Conservation (phyloP, 1,284 basidiomycete genomes). For the Trametes polyzona region DNA sequence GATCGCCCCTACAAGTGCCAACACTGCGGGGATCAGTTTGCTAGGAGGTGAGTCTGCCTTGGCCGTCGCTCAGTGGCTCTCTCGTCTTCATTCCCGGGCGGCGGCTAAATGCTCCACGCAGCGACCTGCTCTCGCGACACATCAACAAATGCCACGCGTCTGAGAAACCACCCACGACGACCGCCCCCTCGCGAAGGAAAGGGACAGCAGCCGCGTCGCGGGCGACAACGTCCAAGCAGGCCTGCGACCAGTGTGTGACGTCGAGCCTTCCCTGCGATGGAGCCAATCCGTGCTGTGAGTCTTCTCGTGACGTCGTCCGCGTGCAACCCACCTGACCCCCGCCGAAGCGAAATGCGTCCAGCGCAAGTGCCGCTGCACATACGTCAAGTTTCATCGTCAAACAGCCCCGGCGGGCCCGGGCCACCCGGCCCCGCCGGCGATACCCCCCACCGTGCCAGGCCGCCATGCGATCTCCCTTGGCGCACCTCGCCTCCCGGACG, state of each 20-base stretch:
- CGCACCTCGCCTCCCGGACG: constrained; percentile 37
- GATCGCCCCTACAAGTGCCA: constrained; percentile 91
- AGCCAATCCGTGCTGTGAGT: constrained; percentile 78
- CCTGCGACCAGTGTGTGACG: constrained; percentile 87
- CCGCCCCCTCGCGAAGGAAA: constrained; percentile 53
- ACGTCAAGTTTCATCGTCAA: constrained; percentile 84
- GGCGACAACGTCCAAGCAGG: constrained; percentile 78
- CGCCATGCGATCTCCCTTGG: constrained; percentile 28
- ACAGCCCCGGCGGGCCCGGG: constrained; percentile 77
- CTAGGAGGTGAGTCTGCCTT: constrained; percentile 63
- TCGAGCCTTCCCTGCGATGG: constrained; percentile 82
- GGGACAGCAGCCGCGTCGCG: constrained; percentile 63
- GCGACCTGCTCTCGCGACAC: constrained; percentile 86
- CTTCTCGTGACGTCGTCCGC: constrained; percentile 20
- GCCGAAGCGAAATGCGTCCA: constrained; percentile 74
- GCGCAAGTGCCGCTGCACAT: constrained; percentile 79
- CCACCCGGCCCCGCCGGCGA: constrained; percentile 42
- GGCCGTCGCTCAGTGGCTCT: constrained; percentile 4
- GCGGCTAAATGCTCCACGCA: constrained; percentile 32
- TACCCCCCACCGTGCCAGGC: constrained; percentile 24
- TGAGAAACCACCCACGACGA: constrained; percentile 61
- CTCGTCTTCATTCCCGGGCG: constrained; percentile 3
- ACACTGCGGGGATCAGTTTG: constrained; percentile 89
- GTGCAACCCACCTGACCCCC: constrained; percentile 9
- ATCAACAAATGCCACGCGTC: constrained; percentile 88